Evolutionary conservation across 1,284 basidiomycete genomes (phyloP).

Genomic region (Heterobasidion irregulare): DNA sequence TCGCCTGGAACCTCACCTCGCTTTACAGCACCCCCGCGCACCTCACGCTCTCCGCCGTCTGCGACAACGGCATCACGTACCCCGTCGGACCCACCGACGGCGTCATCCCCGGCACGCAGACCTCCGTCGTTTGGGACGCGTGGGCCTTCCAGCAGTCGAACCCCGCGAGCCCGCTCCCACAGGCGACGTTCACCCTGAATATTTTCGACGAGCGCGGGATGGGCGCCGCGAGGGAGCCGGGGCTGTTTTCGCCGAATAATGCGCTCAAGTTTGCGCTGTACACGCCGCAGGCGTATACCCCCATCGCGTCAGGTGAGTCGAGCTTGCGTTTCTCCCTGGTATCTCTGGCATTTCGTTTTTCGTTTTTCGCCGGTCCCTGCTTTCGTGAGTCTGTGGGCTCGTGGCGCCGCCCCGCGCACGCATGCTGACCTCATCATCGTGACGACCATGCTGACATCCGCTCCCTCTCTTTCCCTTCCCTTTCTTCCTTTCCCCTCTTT

Average conservation of each 20-base stretch:
- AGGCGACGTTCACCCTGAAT: slow-evolving; percentile 68
- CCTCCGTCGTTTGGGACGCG: slow-evolving; percentile 74
- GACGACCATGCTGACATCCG: background rate
- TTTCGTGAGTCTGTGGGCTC: too few relatives aligned
- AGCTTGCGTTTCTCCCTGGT: too few relatives aligned
- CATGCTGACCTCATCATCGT: too few relatives aligned
- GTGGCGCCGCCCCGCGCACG: too few relatives aligned
- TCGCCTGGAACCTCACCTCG: slow-evolving; percentile 87
- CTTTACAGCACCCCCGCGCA: slow-evolving; percentile 59
- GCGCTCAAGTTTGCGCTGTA: slow-evolving; percentile 80
- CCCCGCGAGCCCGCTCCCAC: slow-evolving; percentile 60
- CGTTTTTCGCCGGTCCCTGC: background rate
- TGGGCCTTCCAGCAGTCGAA: slow-evolving; percentile 67
- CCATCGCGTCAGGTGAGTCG: slow-evolving; percentile 54
- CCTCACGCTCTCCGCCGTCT: slow-evolving; percentile 77
- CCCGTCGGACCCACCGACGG: slow-evolving; percentile 76
- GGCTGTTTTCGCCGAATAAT: slow-evolving; percentile 64
- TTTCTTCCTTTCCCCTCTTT: too few relatives aligned
- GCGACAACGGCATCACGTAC: slow-evolving; percentile 84
- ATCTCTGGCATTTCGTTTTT: background rate
- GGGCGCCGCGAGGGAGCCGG: slow-evolving; percentile 47
- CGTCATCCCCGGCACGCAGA: slow-evolving; percentile 61
- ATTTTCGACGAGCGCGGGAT: slow-evolving; percentile 78
- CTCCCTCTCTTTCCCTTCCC: too few relatives aligned
- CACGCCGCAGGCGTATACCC: slow-evolving; percentile 71